These are phyloP conservation scores for Tulasnella sp. DNA, from an alignment of 768 basidiomycete species.

Conservation along the genomic window DNA sequence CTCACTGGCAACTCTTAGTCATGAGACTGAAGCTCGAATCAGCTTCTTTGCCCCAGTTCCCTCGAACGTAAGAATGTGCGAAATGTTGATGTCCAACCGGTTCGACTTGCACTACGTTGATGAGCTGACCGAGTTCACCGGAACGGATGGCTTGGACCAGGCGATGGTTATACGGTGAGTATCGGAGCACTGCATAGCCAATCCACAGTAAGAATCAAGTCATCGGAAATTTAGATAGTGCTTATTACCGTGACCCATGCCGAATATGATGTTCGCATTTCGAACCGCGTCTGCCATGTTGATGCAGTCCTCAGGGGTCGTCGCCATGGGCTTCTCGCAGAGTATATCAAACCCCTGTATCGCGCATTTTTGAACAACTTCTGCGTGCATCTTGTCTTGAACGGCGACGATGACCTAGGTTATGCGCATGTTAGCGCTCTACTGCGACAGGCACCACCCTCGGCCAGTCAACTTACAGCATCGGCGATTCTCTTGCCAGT, in stretches of 20 bases:
- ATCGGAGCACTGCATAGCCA: slow-evolving; percentile 56
- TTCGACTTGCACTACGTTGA: slow-evolving; percentile 77
- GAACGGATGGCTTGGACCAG: slow-evolving; percentile 60
- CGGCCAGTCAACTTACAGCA: slow-evolving; percentile 27
- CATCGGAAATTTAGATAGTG: neutral
- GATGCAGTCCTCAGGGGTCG: slow-evolving; percentile 56
- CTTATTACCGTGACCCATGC: slow-evolving; percentile 70
- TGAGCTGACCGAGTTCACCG: slow-evolving; percentile 57
- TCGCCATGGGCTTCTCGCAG: slow-evolving; percentile 92
- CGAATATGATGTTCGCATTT: slow-evolving; percentile 63
- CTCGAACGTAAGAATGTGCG: slow-evolving; percentile 81
- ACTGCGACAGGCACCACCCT: neutral
- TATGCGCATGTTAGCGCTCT: too few relatives aligned
- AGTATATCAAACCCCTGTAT: slow-evolving; percentile 78
- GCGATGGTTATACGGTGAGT: slow-evolving; percentile 70
- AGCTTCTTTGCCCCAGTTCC: slow-evolving; percentile 61
- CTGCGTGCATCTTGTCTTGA: slow-evolving; percentile 67
- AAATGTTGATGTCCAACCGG: slow-evolving; percentile 83
- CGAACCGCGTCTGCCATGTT: slow-evolving; percentile 62
- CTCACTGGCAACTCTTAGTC: slow-evolving; percentile 87
- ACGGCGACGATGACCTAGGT: slow-evolving; percentile 49
- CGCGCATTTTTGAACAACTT: slow-evolving; percentile 63
- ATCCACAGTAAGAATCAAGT: neutral
- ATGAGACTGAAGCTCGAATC: slow-evolving; percentile 70
- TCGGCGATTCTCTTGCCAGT: slow-evolving; percentile 66